These are phyloP conservation scores for Starmerella bombi DNA, from an alignment of 805 yeast species.

Conservation along the genomic window DNA sequence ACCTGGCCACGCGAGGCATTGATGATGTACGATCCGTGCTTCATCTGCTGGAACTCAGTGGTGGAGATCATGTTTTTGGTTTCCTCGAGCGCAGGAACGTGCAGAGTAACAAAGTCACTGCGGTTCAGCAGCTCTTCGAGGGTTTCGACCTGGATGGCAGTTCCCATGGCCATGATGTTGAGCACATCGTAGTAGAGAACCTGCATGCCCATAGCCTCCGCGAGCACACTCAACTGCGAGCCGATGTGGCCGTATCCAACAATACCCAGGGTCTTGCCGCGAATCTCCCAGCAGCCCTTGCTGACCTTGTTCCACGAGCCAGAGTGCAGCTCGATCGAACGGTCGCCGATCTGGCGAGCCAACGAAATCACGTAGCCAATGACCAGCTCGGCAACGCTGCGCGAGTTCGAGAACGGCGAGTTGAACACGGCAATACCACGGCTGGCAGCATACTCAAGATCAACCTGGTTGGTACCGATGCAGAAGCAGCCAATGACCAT, in stretches of 20 bases:
- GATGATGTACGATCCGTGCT: constrained; percentile 84
- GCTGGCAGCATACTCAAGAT: constrained; percentile 79
- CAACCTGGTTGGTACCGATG: constrained; percentile 97
- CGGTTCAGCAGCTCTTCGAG: constrained; percentile 66
- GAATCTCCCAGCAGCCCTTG: constrained; percentile 94
- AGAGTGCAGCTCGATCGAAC: constrained; percentile 88
- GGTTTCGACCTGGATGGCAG: constrained; percentile 81
- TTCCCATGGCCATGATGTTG: constrained; percentile 94
- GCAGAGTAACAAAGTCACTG: constrained; percentile 83
- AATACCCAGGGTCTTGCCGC: constrained; percentile 96
- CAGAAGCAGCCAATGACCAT: constrained; percentile 95
- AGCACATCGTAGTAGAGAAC: constrained; percentile 83
- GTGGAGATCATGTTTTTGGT: constrained; percentile 80
- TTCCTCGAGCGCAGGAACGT: constrained; percentile 89
- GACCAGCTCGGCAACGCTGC: constrained; percentile 96
- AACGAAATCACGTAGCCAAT: constrained; percentile 87
- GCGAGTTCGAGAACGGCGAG: constrained; percentile 96
- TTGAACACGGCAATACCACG: constrained; percentile 93
- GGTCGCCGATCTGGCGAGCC: constrained; percentile 94
- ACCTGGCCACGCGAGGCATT: constrained; percentile 98
- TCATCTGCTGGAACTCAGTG: constrained; percentile 91
- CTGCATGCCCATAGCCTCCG: constrained; percentile 96
- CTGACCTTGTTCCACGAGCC: constrained; percentile 97
- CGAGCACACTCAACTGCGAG: constrained; percentile 87
- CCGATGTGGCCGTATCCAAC: constrained; percentile 98